Conservation (phyloP, 2,329 filamentous ascomycete genomes). For the Neoascochyta sp. region DNA sequence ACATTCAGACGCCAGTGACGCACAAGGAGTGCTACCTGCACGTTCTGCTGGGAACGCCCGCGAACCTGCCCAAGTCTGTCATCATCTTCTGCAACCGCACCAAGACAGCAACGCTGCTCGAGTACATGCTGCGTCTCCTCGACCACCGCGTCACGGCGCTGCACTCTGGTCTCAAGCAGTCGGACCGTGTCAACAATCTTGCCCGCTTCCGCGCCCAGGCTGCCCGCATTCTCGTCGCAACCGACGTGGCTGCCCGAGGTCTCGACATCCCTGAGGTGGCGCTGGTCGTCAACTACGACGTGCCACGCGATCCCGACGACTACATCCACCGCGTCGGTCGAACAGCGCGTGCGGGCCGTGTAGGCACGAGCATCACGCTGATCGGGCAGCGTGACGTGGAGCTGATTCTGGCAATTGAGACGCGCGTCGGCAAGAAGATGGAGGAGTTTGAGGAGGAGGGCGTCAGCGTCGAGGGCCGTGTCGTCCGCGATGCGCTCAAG, state of each 20-base stretch:
- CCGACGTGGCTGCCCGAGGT: conserved; percentile 90
- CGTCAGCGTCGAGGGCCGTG: conserved; percentile 88
- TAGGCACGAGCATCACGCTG: conserved; percentile 78
- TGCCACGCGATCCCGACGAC: conserved; percentile 92
- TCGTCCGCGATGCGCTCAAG: conserved; percentile 81
- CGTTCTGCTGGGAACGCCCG: conserved; percentile 70
- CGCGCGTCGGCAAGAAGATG: conserved; percentile 75
- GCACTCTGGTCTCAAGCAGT: conserved; percentile 81
- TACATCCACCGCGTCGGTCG: conserved; percentile 96
- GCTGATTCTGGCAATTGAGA: conserved; percentile 85
- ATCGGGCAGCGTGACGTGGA: conserved; percentile 92
- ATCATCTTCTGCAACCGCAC: conserved; percentile 97
- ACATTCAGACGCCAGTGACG: conserved; percentile 83
- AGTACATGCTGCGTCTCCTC: conserved; percentile 80
- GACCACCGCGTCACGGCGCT: conserved; percentile 87
- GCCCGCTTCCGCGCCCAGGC: conserved; percentile 87
- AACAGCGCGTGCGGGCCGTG: conserved; percentile 85
- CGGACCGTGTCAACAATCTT: conserved; percentile 80
- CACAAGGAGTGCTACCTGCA: conserved; percentile 96
- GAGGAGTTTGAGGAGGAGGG: conserved; percentile 81
- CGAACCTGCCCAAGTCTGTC: conserved; percentile 69
- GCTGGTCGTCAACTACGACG: conserved; percentile 90
- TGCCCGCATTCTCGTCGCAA: conserved; percentile 86
- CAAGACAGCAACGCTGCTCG: conserved; percentile 79
- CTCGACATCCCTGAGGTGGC: conserved; percentile 91